A percentile compares a stretch with the other conserved stretches of the same genome.
phyloP scores from a whole-genome alignment of 2,329 filamentous ascomycete species.

The Botrytis porri region DNA sequence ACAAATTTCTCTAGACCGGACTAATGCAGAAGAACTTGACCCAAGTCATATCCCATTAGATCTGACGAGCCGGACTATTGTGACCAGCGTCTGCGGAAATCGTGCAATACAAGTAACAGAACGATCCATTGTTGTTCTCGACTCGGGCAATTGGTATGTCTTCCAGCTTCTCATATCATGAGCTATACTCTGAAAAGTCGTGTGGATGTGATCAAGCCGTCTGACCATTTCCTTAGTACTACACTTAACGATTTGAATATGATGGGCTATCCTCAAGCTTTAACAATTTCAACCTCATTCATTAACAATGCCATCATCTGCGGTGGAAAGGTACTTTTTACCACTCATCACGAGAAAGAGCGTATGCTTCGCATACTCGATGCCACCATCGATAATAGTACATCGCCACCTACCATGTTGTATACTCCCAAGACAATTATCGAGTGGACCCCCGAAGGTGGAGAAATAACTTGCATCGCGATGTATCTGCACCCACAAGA shows the following conservation, averaged over 20 bases:
- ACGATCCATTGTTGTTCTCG: slow-evolving; percentile 34
- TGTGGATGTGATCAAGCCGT: neutral
- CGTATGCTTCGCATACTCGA: slow-evolving; percentile 14
- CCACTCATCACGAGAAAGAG: slow-evolving; percentile 24
- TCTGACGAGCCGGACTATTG: slow-evolving; percentile 51
- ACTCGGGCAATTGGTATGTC: slow-evolving; percentile 26
- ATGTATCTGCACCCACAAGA: neutral
- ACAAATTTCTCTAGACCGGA: slow-evolving; percentile 48
- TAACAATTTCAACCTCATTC: slow-evolving; percentile 20
- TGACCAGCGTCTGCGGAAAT: slow-evolving; percentile 40
- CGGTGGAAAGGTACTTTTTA: slow-evolving; percentile 30
- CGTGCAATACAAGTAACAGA: slow-evolving; percentile 55
- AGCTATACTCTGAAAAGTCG: neutral
- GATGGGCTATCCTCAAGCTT: slow-evolving; percentile 21
- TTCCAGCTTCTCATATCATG: neutral
- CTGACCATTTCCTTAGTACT: neutral
- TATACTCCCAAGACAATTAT: neutral
- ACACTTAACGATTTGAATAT: neutral
- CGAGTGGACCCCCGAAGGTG: neutral
- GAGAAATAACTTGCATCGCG: slow-evolving; percentile 10
- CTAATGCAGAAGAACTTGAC: slow-evolving; percentile 45
- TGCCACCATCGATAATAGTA: neutral
- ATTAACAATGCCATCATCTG: slow-evolving; percentile 32
- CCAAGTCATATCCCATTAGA: slow-evolving; percentile 49
- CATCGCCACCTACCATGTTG: neutral